phyloP scores from a whole-genome alignment of 2,329 filamentous ascomycete genomes.

The Keithomyces neogunnii region DNA sequence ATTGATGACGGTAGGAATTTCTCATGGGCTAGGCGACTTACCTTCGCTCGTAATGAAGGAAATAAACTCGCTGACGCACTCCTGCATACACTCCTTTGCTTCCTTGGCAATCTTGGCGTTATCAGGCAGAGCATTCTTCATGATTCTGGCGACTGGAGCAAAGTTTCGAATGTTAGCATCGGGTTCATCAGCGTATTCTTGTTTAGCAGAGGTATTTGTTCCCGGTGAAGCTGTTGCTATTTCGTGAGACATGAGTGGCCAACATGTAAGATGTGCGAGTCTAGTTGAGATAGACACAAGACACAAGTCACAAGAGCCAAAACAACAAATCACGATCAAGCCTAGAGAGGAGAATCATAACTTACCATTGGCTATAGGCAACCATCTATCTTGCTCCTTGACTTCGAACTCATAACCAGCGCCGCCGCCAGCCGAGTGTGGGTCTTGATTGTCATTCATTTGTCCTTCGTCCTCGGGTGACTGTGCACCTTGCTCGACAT shows the following conservation, averaged over 20 bases:
- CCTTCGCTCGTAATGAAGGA: slow-evolving; percentile 99
- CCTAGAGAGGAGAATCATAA: slow-evolving; percentile 24
- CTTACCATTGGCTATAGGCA: slow-evolving; percentile 99
- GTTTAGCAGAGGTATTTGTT: slow-evolving; percentile 37
- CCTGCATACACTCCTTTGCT: slow-evolving; percentile 99
- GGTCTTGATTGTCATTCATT: slow-evolving; percentile 81
- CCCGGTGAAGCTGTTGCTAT: slow-evolving; percentile 43
- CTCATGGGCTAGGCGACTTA: slow-evolving; percentile 34
- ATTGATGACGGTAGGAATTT: no score
- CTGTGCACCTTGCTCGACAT: slow-evolving; percentile 87
- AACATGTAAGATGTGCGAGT: slow-evolving; percentile 22
- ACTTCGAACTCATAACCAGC: slow-evolving; percentile 86
- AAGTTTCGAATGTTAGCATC: slow-evolving; percentile 95
- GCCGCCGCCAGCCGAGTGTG: slow-evolving; percentile 61
- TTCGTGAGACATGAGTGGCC: slow-evolving; percentile 50
- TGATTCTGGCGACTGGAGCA: slow-evolving; percentile 94
- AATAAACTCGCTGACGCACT: slow-evolving; percentile 99
- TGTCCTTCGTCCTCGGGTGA: slow-evolving; percentile 89
- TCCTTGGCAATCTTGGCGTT: slow-evolving; percentile 99
- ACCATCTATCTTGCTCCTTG: slow-evolving; percentile 98
- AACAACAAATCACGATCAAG: slow-evolving; percentile 36
- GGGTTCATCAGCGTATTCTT: slow-evolving; percentile 45
- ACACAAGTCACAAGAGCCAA: not conserved
- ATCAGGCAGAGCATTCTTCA: slow-evolving; percentile 95
- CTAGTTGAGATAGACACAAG: slow-evolving; percentile 12